Evolutionary conservation across 2,329 filamentous ascomycete species (phyloP).

Genomic region (Monilinia aucupariae): DNA sequence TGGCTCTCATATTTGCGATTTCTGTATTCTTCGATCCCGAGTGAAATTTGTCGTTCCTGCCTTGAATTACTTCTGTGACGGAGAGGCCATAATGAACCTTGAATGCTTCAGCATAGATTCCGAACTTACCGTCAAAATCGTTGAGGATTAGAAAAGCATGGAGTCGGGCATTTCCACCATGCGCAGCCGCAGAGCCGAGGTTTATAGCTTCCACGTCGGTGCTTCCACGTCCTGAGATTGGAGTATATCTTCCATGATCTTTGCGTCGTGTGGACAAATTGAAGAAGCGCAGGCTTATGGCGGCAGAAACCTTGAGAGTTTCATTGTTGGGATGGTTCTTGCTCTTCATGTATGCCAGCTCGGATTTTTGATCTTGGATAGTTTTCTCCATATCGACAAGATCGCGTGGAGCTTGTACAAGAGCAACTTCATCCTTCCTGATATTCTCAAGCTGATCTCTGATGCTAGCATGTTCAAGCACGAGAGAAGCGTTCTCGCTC

Average conservation of each 20-base stretch:
- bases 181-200: background rate
- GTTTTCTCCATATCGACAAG: background rate
- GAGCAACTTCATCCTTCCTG: background rate
- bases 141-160: background rate
- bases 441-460: background rate
- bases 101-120: background rate
- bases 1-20: background rate
- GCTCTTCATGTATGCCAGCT: background rate
- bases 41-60: background rate
- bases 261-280: background rate
- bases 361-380: background rate
- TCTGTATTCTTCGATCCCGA: background rate
- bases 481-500: background rate
- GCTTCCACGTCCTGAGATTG: background rate
- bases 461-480: background rate
- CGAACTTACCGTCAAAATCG: background rate
- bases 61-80: background rate
- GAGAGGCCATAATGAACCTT: background rate
- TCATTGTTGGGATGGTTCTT: background rate
- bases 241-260: background rate
- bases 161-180: background rate
- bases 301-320: background rate
- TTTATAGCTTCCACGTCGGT: background rate
- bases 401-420: background rate
- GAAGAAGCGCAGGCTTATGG: background rate